Base-by-base conservation (phyloP, 1,284 basidiomycete species). In the Apiotrichum siamense region DNA sequence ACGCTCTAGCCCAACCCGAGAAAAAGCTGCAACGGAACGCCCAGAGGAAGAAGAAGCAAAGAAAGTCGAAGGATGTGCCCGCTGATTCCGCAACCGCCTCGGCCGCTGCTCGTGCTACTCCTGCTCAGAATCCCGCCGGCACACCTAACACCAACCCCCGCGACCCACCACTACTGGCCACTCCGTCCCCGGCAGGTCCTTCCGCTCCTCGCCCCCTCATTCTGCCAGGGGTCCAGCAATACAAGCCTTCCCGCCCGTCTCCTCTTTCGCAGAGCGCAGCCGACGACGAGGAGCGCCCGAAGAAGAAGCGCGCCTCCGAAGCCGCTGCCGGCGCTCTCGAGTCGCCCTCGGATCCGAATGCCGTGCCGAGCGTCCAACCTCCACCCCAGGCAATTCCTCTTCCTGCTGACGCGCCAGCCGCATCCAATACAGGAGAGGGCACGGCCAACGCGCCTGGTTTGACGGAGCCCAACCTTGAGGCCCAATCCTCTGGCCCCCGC, bases 231-330 rank as follows among this genome's bases (percentile, higher is more conserved):
- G 45, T 35, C 4, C 23, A 32, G 20, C 26, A 47, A 43, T 64
- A 61, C 56, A 62, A 60, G 36, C 64, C 64, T 12, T 44, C 40
- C 10, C 57, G 52, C 13, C 64, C 64, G 7, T 64, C 62, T 35
- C 64, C 64, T 1, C 44, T 66, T 3, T 51, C 57, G 11, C 57
- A 58, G 27, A 36, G 55, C 2, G 43, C 58, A 4, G 47, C 45
- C 9, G 49, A 45, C 4, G 11, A 21, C 10, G 25, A 48, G 24
- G 44, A 31, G 42, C 29, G 41, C 11, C 23, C 42, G 18, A 43
- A 41, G 44, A 52, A 50, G 41, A 46, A 55, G 35, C 26, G 44
- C 17, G 6, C 15, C 3, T 45, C 44, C 6, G 36, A 39, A 2
- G 29, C 47, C 10, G 32, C 35, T n/a, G 29, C 42, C 17, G 44